These are phyloP conservation scores for Fraxinus cuspidata DNA, from an alignment of 257 asterid genomes.

Conservation along the genomic window DNA sequence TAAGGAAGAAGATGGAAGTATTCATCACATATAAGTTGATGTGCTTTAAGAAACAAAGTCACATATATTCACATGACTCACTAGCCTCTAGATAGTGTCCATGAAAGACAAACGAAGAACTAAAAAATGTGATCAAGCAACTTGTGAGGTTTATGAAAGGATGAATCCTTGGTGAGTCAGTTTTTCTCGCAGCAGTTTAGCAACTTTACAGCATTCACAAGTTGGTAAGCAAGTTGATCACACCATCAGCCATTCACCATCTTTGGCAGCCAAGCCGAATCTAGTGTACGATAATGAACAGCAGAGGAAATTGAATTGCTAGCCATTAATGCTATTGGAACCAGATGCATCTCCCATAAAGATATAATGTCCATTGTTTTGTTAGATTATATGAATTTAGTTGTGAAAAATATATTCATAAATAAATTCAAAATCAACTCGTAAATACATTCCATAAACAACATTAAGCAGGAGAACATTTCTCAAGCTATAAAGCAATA, in stretches of 20 bases:
- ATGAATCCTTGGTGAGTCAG: neutral
- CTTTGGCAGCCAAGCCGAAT: neutral
- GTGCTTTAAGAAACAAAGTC: neutral
- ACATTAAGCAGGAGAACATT: conserved; percentile 5
- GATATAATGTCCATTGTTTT: neutral
- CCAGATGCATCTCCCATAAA: neutral
- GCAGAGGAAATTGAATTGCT: neutral
- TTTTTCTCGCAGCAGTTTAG: neutral
- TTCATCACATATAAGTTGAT: neutral
- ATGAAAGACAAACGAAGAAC: neutral
- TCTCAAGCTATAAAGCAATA: neutral
- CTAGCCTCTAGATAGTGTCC: neutral
- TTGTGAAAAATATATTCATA: neutral
- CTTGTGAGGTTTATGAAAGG: neutral
- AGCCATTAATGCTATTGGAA: neutral
- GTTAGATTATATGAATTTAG: neutral
- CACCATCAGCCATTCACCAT: neutral
- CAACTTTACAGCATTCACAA: neutral
- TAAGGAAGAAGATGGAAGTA: neutral
- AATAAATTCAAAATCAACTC: conserved; percentile 2
- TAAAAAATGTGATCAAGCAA: neutral
- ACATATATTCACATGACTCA: neutral
- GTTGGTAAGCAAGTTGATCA: neutral
- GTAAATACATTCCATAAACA: conserved; percentile 4
- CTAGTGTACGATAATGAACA: neutral